These are phyloP conservation scores for Hypoxylon sp. DNA, from an alignment of 2,329 filamentous ascomycete species.

Conservation along the genomic window DNA sequence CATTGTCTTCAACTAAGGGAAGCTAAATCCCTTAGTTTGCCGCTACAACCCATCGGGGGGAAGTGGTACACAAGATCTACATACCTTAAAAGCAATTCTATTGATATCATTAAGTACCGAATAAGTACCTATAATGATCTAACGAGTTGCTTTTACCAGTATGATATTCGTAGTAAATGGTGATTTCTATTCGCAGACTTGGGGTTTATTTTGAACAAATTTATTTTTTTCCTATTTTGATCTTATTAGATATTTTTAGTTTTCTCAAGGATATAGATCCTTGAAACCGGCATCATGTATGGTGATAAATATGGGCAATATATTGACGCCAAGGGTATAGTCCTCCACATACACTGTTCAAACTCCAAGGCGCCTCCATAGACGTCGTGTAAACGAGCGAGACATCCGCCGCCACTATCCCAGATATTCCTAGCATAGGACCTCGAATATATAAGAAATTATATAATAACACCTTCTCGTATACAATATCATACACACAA, in stretches of 20 bases:
- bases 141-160: background rate
- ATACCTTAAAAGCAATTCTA: background rate
- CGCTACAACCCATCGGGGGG: no score
- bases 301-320: slow-evolving; percentile 15
- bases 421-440: slow-evolving; percentile 2
- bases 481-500: slow-evolving; percentile 32
- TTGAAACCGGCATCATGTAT: slow-evolving; percentile 13
- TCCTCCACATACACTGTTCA: slow-evolving; percentile 16
- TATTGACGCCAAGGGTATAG: slow-evolving; percentile 31
- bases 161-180: background rate
- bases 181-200: background rate
- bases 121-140: background rate
- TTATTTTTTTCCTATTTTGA: background rate
- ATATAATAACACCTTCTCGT: background rate
- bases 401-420: slow-evolving; percentile 19
- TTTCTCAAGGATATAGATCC: slow-evolving; percentile 20
- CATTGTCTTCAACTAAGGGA: background rate
- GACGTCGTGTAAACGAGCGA: slow-evolving; percentile 25
- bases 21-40: slow-evolving; percentile 6
- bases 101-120: background rate
- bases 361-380: slow-evolving; percentile 35
- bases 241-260: slow-evolving; percentile 9
- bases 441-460: slow-evolving; percentile 16
- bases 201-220: background rate
- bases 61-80: background rate